Evolutionary conservation across 306 rosid genomes (phyloP).

Genomic region (Luffa aegyptiaca): DNA sequence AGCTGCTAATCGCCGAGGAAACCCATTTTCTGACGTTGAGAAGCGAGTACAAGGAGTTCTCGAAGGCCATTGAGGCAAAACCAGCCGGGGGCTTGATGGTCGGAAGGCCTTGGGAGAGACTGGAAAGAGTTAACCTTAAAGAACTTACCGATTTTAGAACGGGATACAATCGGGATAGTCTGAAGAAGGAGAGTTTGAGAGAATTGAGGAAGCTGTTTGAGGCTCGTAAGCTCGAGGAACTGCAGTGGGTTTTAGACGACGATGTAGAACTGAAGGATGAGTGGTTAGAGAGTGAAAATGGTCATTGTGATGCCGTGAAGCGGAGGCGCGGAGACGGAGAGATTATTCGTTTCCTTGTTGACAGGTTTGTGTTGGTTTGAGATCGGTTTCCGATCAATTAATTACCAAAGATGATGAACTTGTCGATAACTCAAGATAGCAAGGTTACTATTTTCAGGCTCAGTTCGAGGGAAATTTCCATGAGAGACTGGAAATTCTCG

Average conservation of each 20-base stretch:
- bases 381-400: background rate
- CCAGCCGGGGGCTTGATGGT: slow-evolving; percentile 20
- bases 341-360: slow-evolving; percentile 66
- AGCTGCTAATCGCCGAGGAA: slow-evolving; percentile 36
- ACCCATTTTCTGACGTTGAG: slow-evolving; percentile 39
- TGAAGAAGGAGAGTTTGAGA: slow-evolving; percentile 50
- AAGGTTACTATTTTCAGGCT: slow-evolving; percentile 32
- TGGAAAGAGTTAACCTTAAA: slow-evolving; percentile 31
- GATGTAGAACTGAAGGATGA: slow-evolving; percentile 44
- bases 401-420: background rate
- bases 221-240: slow-evolving; percentile 46
- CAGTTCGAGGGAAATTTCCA: slow-evolving; percentile 43
- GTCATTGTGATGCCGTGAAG: slow-evolving; percentile 12
- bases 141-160: slow-evolving; percentile 21
- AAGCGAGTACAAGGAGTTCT: slow-evolving; percentile 45
- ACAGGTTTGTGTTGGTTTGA: slow-evolving; percentile 48
- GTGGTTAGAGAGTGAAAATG: slow-evolving; percentile 31
- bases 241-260: slow-evolving; percentile 67
- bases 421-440: background rate
- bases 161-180: slow-evolving; percentile 35
- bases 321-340: slow-evolving; percentile 49
- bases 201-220: slow-evolving; percentile 58
- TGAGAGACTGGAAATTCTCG: slow-evolving; percentile 74
- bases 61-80: slow-evolving; percentile 27
- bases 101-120: slow-evolving; percentile 79